Percentiles rank a stretch among this genome's conserved stretches.
These are phyloP conservation scores for Tuber umbilicatum DNA, from an alignment of 495 filamentous ascomycete genomes.

Conservation along the genomic window DNA sequence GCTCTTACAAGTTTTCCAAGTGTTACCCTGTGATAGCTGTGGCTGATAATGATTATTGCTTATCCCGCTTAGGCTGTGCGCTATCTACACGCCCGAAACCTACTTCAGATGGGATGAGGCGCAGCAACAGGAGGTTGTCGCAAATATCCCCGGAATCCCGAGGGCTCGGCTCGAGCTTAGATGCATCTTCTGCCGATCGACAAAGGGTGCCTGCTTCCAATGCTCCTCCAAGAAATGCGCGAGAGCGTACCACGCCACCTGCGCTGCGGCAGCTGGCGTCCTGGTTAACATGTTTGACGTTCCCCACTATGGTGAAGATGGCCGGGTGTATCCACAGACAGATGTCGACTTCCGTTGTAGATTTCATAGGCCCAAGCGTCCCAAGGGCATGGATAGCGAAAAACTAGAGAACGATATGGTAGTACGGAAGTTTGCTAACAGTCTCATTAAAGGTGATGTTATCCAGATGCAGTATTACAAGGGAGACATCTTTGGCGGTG, in stretches of 20 bases:
- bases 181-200: conserved; percentile 89
- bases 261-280: conserved; percentile 83
- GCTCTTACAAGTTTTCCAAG: not conserved
- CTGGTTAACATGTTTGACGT: conserved; percentile 78
- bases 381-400: conserved; percentile 60
- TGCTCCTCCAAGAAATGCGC: conserved; percentile 94
- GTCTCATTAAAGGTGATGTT: conserved; percentile 64
- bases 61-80: conserved; percentile 55
- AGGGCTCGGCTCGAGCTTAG: conserved; percentile 85
- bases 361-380: conserved; percentile 81
- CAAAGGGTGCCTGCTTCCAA: conserved; percentile 91
- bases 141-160: conserved; percentile 69
- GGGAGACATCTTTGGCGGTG: conserved; percentile 81
- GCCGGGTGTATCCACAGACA: conserved; percentile 78
- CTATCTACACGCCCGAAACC: conserved; percentile 85
- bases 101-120: conserved; percentile 64
- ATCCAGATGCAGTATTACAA: conserved; percentile 83
- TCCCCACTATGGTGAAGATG: conserved; percentile 84
- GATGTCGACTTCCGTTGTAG: conserved; percentile 89
- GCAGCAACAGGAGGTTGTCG: conserved; percentile 62
- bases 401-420: conserved; percentile 62
- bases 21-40: conserved; percentile 15
- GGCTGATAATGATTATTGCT: conserved; percentile 23
- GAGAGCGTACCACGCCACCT: conserved; percentile 89
- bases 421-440: conserved; percentile 61